Conservation (phyloP, 139 green algal species). For the Chlamydomonas schloesseri region DNA sequence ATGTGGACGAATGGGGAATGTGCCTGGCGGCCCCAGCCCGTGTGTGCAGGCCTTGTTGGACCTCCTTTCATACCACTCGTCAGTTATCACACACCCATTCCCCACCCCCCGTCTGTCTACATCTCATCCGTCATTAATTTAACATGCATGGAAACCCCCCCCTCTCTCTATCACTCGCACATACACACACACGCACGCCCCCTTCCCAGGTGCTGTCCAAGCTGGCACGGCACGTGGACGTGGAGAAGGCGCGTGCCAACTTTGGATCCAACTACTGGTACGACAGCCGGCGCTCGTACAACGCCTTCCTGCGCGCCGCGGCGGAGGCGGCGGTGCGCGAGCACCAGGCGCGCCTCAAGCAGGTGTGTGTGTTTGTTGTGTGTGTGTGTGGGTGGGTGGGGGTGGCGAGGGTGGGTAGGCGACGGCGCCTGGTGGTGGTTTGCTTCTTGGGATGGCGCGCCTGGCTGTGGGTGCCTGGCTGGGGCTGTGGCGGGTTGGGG, state of each 20-base stretch:
- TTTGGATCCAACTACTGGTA: constrained; percentile 53
- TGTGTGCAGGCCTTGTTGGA: too few relatives aligned
- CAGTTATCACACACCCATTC: too few relatives aligned
- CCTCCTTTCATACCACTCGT: too few relatives aligned
- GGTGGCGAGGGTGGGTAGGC: not conserved
- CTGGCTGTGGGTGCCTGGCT: too few relatives aligned
- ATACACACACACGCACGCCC: not conserved
- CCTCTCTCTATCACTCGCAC: too few relatives aligned
- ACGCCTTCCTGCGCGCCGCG: not conserved
- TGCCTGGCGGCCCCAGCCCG: too few relatives aligned
- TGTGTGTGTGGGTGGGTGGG: not conserved
- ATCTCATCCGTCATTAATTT: too few relatives aligned
- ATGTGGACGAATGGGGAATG: too few relatives aligned
- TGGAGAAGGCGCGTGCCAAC: constrained; percentile 31
- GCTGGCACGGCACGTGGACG: constrained; percentile 54
- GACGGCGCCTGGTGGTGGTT: not conserved
- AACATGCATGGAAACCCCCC: too few relatives aligned
- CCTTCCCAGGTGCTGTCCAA: constrained; percentile 45
- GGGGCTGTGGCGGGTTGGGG: too few relatives aligned
- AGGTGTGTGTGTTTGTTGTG: constrained; percentile 12
- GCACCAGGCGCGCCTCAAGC: not conserved
- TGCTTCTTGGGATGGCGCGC: too few relatives aligned
- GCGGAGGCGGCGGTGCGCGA: constrained; percentile 19
- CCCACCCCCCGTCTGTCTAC: too few relatives aligned
- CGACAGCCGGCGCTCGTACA: constrained; percentile 24